phyloP scores from a whole-genome alignment of 2,329 filamentous ascomycete genomes.

The Xylariomycetidae sp. region DNA sequence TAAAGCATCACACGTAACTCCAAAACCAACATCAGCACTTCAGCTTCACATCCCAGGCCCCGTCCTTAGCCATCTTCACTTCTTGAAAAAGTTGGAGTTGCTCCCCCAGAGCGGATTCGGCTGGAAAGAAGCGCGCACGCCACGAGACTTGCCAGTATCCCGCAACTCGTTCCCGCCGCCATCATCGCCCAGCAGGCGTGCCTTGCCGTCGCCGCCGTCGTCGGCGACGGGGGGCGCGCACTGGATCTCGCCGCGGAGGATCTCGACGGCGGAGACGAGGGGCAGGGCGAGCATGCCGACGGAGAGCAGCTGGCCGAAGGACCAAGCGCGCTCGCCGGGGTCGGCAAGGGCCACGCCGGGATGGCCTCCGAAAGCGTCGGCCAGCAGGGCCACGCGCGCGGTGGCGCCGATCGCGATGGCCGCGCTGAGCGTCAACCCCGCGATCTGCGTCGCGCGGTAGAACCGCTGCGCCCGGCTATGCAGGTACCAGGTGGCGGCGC shows the following conservation, averaged over 20 bases:
- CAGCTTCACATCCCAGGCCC: too few species aligned
- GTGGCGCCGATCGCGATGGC: conserved; percentile 54
- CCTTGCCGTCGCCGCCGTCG: conserved; percentile 13
- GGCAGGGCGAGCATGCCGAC: conserved; percentile 55
- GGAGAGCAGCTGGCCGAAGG: conserved; percentile 57
- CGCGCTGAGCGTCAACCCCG: conserved; percentile 48
- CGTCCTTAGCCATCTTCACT: too few species aligned
- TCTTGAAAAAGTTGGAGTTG: conserved; percentile 29
- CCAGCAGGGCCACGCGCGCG: conserved; percentile 48
- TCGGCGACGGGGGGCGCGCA: conserved; percentile 22
- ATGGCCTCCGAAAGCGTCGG: conserved; percentile 50
- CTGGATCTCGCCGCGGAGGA: conserved; percentile 41
- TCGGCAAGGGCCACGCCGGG: conserved; percentile 46
- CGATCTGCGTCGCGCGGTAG: conserved; percentile 47
- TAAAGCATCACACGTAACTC: too few species aligned
- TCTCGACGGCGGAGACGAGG: conserved; percentile 53
- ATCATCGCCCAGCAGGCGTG: conserved; percentile 13
- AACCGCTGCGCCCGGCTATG: conserved; percentile 49
- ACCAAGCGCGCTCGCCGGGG: conserved; percentile 50
- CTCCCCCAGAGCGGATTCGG: conserved; percentile 40
- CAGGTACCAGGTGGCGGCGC: conserved; percentile 57
- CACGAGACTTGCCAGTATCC: conserved; percentile 7
- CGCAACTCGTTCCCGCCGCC: conserved; percentile 19
- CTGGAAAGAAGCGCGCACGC: conserved; percentile 30
- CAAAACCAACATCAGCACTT: too few species aligned